Conservation (phyloP, 2,329 filamentous ascomycete genomes). For the Pseudomassariella vexata region DNA sequence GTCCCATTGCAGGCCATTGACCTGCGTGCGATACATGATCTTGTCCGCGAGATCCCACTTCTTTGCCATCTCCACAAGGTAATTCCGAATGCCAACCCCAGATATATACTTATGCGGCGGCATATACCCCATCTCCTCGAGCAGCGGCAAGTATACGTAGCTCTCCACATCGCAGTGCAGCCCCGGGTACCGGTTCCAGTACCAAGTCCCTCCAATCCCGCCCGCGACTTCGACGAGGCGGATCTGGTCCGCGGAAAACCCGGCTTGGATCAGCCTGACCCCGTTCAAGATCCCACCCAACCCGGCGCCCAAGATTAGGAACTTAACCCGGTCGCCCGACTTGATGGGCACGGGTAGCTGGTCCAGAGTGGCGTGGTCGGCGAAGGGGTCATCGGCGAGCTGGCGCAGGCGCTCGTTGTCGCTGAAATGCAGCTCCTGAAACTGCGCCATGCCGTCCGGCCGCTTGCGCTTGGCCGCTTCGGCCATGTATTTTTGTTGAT, state of each 20-base stretch:
- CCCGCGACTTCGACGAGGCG: slow-evolving; percentile 34
- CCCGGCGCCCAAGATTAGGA: slow-evolving; percentile 22
- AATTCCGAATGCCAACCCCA: slow-evolving; percentile 33
- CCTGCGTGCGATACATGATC: slow-evolving; percentile 39
- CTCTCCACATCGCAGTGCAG: slow-evolving; percentile 53
- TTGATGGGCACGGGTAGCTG: slow-evolving; percentile 14
- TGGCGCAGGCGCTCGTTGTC: slow-evolving; percentile 20
- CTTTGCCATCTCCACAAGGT: slow-evolving; percentile 37
- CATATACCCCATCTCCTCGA: slow-evolving; percentile 56
- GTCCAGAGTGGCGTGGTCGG: slow-evolving; percentile 22
- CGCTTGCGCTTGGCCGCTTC: slow-evolving; percentile 23
- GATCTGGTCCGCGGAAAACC: slow-evolving; percentile 30
- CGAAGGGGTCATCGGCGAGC: slow-evolving; percentile 22
- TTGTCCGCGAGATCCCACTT: slow-evolving; percentile 37
- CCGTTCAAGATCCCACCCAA: slow-evolving; percentile 18
- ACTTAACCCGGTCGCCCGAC: slow-evolving; percentile 17
- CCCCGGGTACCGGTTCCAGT: slow-evolving; percentile 45
- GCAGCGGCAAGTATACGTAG: slow-evolving; percentile 53
- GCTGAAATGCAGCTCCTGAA: slow-evolving; percentile 15
- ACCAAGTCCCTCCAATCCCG: slow-evolving; percentile 46
- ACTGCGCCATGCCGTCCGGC: slow-evolving; percentile 20
- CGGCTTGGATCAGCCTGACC: slow-evolving; percentile 27
- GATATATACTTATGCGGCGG: slow-evolving; percentile 39
- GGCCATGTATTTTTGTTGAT: slow-evolving; percentile 19
- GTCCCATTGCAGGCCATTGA: slow-evolving; percentile 39